Conservation (phyloP, 2,329 filamentous ascomycete genomes). For the Epichloe aotearoae region DNA sequence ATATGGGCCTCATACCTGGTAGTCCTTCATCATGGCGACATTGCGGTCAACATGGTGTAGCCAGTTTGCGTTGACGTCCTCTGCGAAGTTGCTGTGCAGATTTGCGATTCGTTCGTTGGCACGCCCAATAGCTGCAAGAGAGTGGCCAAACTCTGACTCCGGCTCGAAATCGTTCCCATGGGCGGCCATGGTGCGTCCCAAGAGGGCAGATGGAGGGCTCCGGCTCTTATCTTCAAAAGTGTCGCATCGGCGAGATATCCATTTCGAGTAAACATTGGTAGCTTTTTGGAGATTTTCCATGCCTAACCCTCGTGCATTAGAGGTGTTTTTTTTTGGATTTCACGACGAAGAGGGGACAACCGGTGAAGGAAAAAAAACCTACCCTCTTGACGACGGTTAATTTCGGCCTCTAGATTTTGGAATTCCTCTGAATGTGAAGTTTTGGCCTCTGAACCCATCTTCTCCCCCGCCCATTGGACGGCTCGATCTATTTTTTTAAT, state of each 20-base stretch:
- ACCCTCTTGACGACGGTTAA: constrained; percentile 83
- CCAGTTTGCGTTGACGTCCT: constrained; percentile 70
- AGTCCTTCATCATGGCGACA: constrained; percentile 92
- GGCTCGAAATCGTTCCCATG: constrained; percentile 90
- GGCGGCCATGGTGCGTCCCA: constrained; percentile 73
- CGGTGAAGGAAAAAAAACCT: constrained; percentile 9
- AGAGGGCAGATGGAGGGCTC: constrained; percentile 60
- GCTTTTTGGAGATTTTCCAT: constrained; percentile 83
- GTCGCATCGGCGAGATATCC: constrained; percentile 71
- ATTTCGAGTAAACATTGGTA: constrained; percentile 78
- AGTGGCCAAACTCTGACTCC: constrained; percentile 84
- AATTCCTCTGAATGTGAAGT: constrained; percentile 84
- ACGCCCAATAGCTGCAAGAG: constrained; percentile 63
- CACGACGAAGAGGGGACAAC: too few relatives aligned
- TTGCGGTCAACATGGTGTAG: constrained; percentile 84
- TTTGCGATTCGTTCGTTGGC: constrained; percentile 80
- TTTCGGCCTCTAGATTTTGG: constrained; percentile 78
- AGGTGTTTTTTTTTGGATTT: not conserved
- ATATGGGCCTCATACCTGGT: constrained; percentile 50
- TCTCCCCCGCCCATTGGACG: constrained; percentile 96
- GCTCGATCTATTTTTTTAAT: constrained; percentile 86
- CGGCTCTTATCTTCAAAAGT: constrained; percentile 75
- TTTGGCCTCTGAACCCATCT: constrained; percentile 85
- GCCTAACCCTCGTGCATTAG: constrained; percentile 34
- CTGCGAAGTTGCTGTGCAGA: constrained; percentile 71